Base-by-base conservation (phyloP, 2,329 filamentous ascomycete species). In the Metarhizium sp. region DNA sequence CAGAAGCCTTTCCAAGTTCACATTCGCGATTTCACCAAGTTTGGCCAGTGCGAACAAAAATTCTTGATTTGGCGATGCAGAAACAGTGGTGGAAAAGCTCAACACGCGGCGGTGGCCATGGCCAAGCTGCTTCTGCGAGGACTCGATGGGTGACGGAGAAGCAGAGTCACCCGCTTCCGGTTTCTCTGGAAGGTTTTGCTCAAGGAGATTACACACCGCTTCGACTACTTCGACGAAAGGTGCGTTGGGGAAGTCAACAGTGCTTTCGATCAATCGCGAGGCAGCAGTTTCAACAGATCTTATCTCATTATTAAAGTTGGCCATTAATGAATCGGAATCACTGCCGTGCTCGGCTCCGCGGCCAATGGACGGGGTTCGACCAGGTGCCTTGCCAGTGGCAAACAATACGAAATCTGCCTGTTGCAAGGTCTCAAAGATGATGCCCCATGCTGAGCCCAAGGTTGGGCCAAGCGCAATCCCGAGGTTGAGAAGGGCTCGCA, bases 391-490 rank as follows among this genome's bases (percentile, higher is more conserved):
- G 11, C 78, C 78, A 14, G 78, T 82, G 11, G 82, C 79, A 55
- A 86, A 88, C 30, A 96, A 78, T 4, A 97, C 85, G 59, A 95
- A 84, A 63, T 97, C 94, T 2, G 92, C 92, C 68, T 96, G 90
- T 64, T 96, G 91, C 7, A 99, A 74, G 0, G 92, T 95, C 64
- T 95, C 92, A 1, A 99, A 79, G 16, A 99, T 78, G 56, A 99
- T 97, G 1, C 85, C 85, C 89, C 95, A 99, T 1, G 92, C 88
- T 14, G 80, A 78, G 40, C 88, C 85, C 1, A 99, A 77, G 0
- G 90, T 96, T 3, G 94, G 91, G 0, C 94, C 94, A 1, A 99
- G 74, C 2, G 94, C 94, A 64, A 97, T 99, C 2, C 94, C 94
- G 3, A 99, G 74, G 62, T 99, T 99, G n/a, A 99, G 74, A 16